Base-by-base conservation (phyloP, 345 rosid species). In the Lumnitzera racemosa region DNA sequence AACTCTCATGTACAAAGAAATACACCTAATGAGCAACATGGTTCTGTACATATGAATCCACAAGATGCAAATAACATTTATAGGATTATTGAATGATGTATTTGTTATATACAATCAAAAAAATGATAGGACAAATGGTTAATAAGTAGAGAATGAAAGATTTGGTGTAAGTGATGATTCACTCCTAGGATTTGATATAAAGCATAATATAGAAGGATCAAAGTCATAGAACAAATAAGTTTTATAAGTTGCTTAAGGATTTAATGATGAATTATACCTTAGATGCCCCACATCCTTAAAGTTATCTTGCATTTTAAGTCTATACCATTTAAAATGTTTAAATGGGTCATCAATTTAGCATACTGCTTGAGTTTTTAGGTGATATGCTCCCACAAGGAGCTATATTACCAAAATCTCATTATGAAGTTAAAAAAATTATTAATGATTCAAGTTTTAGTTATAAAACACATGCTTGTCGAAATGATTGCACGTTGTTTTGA, bases 251-350 rank as follows among this genome's bases (percentile, higher is more conserved):
- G 56, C 10, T 25, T n/a, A 58, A 11, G 61, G 43, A 2, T 49
- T 27, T n/a, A 46, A 58, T 3, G 2, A 20, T n/a, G 51, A 43
- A n/a, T 17, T 58, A n/a, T 43, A 36, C 51, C 51, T 13, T 10
- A n/a, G 51, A 2, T 58, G 51, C 47, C 46, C 23, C 12, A 62
- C 49, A 11, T 64, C 57, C 14, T 56, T 49, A 3, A 64, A 56
- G 43, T n/a, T 56, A 14, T 51, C 54, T 13, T 64, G 56, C 6
- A 15, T 49, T 11, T 20, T 64, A 1, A 41, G 56, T 20, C 41
- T 64, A 8, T 56, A 29, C 13, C 60, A 55, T 27, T 29, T 29
- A 29, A 29, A 29, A 29, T 29, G 36, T 5, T 29, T 29, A 5
- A 29, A 29, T 29, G 36, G 4, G 5, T 56, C 55, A 61, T 55